phyloP scores from a whole-genome alignment of 1,284 basidiomycete genomes.

The Fomitopsis schrenkii region DNA sequence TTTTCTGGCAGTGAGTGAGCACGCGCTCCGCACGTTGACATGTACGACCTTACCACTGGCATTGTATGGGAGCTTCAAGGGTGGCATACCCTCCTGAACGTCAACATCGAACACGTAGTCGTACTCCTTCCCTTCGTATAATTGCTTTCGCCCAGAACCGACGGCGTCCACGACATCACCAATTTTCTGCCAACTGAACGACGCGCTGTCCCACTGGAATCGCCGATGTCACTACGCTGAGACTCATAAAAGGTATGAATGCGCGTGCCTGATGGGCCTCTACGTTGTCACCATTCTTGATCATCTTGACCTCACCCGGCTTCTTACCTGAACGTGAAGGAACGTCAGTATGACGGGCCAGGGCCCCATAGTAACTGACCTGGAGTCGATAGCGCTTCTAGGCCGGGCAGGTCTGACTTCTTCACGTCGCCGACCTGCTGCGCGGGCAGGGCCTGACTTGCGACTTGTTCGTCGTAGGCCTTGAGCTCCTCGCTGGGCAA shows the following conservation, averaged over 20 bases:
- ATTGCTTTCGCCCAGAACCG: slow-evolving; percentile 81
- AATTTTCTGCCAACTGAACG: slow-evolving; percentile 83
- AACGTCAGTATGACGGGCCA: slow-evolving; percentile 1
- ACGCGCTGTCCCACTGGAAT: slow-evolving; percentile 70
- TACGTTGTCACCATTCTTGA: slow-evolving; percentile 73
- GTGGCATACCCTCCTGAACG: slow-evolving; percentile 88
- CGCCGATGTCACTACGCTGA: background rate
- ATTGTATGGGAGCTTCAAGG: slow-evolving; percentile 95
- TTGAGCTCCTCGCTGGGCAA: slow-evolving; percentile 66
- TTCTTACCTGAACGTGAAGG: slow-evolving; percentile 63
- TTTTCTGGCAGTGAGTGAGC: slow-evolving; percentile 61
- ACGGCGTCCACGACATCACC: slow-evolving; percentile 96
- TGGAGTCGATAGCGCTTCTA: slow-evolving; percentile 72
- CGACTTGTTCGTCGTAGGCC: slow-evolving; percentile 70
- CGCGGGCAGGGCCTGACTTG: slow-evolving; percentile 63
- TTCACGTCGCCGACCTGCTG: slow-evolving; percentile 93
- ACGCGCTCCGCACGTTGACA: background rate
- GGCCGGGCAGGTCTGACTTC: slow-evolving; percentile 81
- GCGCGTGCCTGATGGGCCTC: slow-evolving; percentile 80
- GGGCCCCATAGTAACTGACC: slow-evolving; percentile 34
- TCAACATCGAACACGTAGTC: slow-evolving; percentile 99
- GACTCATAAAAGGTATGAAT: background rate
- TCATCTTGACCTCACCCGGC: slow-evolving; percentile 90
- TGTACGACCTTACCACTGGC: slow-evolving; percentile 55
- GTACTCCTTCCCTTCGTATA: slow-evolving; percentile 91